phyloP scores from a whole-genome alignment of 1,284 basidiomycete genomes.

The Pseudozyma pruni region DNA sequence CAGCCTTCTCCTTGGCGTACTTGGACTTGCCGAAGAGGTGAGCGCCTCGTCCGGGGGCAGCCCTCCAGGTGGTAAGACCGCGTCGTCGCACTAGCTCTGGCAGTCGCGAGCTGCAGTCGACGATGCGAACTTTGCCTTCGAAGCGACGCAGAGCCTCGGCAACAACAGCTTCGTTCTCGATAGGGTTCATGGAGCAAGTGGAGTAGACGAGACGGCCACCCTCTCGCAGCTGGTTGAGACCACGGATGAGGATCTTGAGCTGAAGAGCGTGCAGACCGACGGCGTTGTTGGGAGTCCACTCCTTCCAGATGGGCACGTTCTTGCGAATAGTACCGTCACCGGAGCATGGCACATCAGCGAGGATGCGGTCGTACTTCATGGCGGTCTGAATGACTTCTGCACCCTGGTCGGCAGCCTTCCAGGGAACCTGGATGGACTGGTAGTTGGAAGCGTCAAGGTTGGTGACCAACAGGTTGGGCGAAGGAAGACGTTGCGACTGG shows the following conservation, averaged over 20 bases:
- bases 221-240: constrained; percentile 86
- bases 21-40: constrained; percentile 55
- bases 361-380: constrained; percentile 88
- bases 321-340: constrained; percentile 97
- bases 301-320: constrained; percentile 94
- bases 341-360: constrained; percentile 97
- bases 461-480: constrained; percentile 91
- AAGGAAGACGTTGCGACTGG: constrained; percentile 93
- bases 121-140: constrained; percentile 77
- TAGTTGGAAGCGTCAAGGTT: constrained; percentile 94
- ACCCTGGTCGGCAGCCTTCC: constrained; percentile 36
- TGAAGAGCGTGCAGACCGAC: constrained; percentile 93
- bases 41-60: constrained; percentile 58
- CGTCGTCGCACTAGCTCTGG: constrained; percentile 77
- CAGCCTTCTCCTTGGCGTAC: constrained; percentile 37
- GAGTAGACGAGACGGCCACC: constrained; percentile 95
- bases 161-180: constrained; percentile 97
- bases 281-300: constrained; percentile 87
- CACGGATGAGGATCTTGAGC: constrained; percentile 88
- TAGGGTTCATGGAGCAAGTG: constrained; percentile 95
- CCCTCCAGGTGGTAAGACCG: constrained; percentile 64
- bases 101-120: constrained; percentile 80
- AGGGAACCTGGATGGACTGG: constrained; percentile 69
- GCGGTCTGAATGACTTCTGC: constrained; percentile 66
- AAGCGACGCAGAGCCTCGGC: constrained; percentile 73